Conservation (phyloP, 169 alveolate genomes). For the Plasmodium malariae region DNA sequence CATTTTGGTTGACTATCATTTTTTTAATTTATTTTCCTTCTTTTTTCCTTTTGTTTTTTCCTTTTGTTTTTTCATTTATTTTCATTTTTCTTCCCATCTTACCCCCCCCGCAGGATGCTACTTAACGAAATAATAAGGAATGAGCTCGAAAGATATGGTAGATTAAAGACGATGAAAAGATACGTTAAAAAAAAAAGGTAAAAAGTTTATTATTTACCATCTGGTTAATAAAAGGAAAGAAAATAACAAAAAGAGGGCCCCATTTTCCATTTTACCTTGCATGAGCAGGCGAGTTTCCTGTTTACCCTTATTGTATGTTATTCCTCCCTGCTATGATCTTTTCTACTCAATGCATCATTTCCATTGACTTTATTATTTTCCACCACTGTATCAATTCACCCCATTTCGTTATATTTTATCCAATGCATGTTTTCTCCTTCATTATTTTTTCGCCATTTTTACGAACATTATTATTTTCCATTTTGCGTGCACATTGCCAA, state of each 20-base stretch:
- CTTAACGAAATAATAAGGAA: slow-evolving; percentile 44
- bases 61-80: not conserved
- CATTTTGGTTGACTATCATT: not conserved
- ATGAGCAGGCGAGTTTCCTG: no score
- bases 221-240: not conserved
- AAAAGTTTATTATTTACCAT: not conserved
- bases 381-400: no score
- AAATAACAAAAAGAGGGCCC: not conserved
- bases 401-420: no score
- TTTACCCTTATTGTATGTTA: no score
- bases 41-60: not conserved
- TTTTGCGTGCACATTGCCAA: no score
- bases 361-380: no score
- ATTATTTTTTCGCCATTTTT: no score
- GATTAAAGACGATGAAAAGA: slow-evolving; percentile 2
- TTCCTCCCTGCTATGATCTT: no score
- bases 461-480: no score
- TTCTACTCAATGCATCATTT: no score
- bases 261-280: no score
- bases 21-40: not conserved
- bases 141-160: slow-evolving; percentile 14
- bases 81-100: not conserved
- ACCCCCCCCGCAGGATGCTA: not conserved
- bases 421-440: no score
- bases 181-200: not conserved